phyloP scores from a whole-genome alignment of 2,329 filamentous ascomycete species.

The Sporothrix variecibatus region DNA sequence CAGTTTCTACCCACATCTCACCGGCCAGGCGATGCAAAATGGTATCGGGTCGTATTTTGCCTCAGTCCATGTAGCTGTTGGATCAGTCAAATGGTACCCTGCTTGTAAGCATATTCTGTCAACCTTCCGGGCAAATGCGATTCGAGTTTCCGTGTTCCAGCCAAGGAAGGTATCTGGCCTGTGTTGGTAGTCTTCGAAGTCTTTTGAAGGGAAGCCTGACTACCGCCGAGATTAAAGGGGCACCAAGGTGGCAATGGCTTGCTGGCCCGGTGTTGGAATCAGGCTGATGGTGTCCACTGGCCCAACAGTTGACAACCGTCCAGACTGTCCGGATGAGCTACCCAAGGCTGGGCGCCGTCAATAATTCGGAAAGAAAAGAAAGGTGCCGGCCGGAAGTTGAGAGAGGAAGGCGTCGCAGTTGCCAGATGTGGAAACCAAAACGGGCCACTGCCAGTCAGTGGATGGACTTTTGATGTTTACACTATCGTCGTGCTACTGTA shows the following conservation, averaged over 20 bases:
- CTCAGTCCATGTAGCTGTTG: not conserved
- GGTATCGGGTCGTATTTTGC: not conserved
- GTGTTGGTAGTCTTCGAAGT: not conserved
- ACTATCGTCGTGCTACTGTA: not conserved
- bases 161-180: not conserved
- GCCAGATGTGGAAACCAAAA: not conserved
- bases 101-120: not conserved
- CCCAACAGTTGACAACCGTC: not conserved
- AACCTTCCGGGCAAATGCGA: no score
- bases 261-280: not conserved
- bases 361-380: constrained; percentile 15
- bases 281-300: constrained; percentile 4
- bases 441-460: not conserved
- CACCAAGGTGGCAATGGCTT: not conserved
- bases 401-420: not conserved
- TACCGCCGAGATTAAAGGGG: constrained; percentile 19
- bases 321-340: not conserved
- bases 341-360: not conserved
- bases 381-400: constrained; percentile 9
- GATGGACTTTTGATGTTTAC: not conserved
- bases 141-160: not conserved
- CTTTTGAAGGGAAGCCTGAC: not conserved
- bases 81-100: not conserved
- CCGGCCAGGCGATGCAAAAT: not conserved
- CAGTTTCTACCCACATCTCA: not conserved